Conservation (phyloP, 2,329 filamentous ascomycete species). For the Alternaria sp. region DNA sequence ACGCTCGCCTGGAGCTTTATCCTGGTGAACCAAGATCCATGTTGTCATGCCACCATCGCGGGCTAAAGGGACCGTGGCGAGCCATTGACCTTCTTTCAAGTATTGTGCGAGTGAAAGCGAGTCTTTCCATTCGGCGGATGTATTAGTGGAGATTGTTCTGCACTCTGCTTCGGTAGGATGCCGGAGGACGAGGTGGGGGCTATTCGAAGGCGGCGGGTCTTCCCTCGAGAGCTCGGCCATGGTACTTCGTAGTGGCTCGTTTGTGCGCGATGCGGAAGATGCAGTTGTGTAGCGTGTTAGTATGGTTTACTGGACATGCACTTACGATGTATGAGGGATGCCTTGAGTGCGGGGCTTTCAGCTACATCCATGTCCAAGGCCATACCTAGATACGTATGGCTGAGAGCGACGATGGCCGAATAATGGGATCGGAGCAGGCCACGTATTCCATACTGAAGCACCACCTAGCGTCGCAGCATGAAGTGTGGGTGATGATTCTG, state of each 20-base stretch:
- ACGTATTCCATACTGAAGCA: background rate
- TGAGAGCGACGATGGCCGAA: background rate
- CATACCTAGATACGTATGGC: background rate
- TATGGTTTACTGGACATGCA: background rate
- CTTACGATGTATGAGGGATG: background rate
- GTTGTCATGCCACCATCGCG: slow-evolving; percentile 59
- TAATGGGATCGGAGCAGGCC: background rate
- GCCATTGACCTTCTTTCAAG: background rate
- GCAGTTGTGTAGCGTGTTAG: background rate
- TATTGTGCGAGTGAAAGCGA: background rate
- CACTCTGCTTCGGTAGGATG: background rate
- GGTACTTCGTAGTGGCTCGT: background rate
- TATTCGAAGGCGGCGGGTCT: background rate
- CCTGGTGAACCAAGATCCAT: slow-evolving; percentile 61
- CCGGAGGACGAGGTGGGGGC: background rate
- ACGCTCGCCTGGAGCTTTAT: slow-evolving; percentile 46
- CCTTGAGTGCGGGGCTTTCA: background rate
- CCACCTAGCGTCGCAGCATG: background rate
- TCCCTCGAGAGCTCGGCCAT: background rate
- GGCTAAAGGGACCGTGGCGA: slow-evolving; percentile 61
- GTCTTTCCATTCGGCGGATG: background rate
- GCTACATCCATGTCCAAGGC: background rate
- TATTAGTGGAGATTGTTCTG: background rate
- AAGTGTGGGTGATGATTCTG: background rate
- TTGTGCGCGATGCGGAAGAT: background rate